A percentile compares a stretch with the other conserved stretches of the same genome.
These are phyloP conservation scores for Claviceps spartinae DNA, from an alignment of 2,329 filamentous ascomycete species.

Conservation along the genomic window DNA sequence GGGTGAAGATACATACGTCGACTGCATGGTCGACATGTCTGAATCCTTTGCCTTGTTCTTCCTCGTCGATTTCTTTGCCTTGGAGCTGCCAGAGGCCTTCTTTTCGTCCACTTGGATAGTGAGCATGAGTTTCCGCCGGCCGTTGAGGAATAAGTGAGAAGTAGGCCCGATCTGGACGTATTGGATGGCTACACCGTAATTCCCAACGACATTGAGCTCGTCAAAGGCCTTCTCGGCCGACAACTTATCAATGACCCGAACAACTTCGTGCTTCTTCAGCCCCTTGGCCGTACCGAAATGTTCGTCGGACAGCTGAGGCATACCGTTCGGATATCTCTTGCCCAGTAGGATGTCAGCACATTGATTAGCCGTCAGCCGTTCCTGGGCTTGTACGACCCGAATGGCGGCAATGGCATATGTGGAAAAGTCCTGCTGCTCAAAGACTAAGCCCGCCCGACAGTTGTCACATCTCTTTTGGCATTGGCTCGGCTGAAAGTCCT, in stretches of 20 bases:
- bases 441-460: conserved; percentile 59
- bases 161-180: conserved; percentile 46
- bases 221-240: conserved; percentile 58
- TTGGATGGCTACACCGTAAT: conserved; percentile 54
- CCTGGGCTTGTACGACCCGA: conserved; percentile 47
- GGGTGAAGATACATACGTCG: conserved; percentile 40
- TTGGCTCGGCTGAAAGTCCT: conserved; percentile 57
- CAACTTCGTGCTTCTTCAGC: conserved; percentile 61
- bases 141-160: conserved; percentile 29
- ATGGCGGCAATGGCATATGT: conserved; percentile 59
- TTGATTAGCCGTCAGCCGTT: conserved; percentile 58
- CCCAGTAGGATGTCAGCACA: conserved; percentile 78
- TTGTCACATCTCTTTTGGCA: conserved; percentile 79
- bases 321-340: conserved; percentile 44
- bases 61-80: conserved; percentile 22
- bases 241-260: conserved; percentile 71
- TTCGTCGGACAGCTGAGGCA: conserved; percentile 37
- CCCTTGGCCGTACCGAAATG: conserved; percentile 56
- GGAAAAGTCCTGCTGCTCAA: conserved; percentile 65
- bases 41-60: conserved; percentile 23
- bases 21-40: conserved; percentile 27
- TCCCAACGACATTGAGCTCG: conserved; percentile 46
- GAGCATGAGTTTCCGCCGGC: conserved; percentile 32
- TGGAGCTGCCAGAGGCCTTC: conserved; percentile 17
- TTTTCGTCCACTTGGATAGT: conserved; percentile 24